Evolutionary conservation across 2,329 filamentous ascomycete species (phyloP), one percentile per base, ranked within the genome.

Genomic region (Myotisia sp.): DNA sequence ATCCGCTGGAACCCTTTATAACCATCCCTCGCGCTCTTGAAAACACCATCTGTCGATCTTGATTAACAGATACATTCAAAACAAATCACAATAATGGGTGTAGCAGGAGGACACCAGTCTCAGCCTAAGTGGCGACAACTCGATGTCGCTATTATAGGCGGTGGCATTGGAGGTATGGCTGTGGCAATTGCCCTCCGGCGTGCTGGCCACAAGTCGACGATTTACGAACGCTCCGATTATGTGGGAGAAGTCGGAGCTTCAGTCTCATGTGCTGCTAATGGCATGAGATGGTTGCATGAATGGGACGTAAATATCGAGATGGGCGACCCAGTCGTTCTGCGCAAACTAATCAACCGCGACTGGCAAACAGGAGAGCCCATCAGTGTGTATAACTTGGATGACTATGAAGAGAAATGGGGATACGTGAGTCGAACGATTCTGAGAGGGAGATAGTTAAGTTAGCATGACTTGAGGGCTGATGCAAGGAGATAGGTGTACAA

Each of bases 281-380:
- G 76, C 5, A 76, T 75, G 1, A 64, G 72, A 29, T 81, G 75
- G 75, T 58, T 81, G 5, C 68, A 77, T 40, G 72, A 77, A 50
- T 81, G 76, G 76, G 60, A 60, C 0, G 72, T 80, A 1, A 71
- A 80, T 45, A 60, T 80, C 1, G 57, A 58, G 9, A 72, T 71
- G 46, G 76, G 75, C 6, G 69, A 78, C 37, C 74, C 74, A 0
- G 76, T 81, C 2, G 58, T 79, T 1, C 55, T 81, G 31, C 64
- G 64, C 52, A 74, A 74, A 46, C 63, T 81, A 34, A 79, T 81
- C 56, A 77, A 74, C 50, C 67, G 71, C 3, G 74, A 80, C 53
- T 81, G 76, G 76, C 67, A 70, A 49, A 79, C 74, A 1, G 76
- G 76, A 0, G 70, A 79, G 53, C 67, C 71, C 0, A 65, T 74